Base-by-base conservation (phyloP, 345 rosid species). In the Tarenaya hassleriana region DNA sequence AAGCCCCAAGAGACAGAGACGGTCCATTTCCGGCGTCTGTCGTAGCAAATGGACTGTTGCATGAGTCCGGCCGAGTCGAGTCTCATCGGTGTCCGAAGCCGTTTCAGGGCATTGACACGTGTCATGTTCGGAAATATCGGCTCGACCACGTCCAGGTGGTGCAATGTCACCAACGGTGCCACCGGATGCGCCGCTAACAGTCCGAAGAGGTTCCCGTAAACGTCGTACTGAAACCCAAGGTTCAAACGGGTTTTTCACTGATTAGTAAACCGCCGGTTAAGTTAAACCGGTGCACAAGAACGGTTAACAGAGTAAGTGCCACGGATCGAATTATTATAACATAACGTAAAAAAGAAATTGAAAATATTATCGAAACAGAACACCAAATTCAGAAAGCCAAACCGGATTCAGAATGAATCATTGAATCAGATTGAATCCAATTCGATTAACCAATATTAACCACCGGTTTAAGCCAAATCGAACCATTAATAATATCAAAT, bases 31-130 rank as follows among this genome's bases (percentile, higher is more conserved):
- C 61, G 77, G 0, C 59, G 55, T 72, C 71, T 83, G 61, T 92
- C 88, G 13, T 92, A 88, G 75, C 98, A 84, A 58, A 92, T 88
- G 16, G 98, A 88, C 61, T 92, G 98, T 43, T 92, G 98, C 90
- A 92, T 81, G 37, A 92, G 71, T 16, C 84, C 90, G 0, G 94
- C 96, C 0, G 98, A 83, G 67, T 92, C 98, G 45, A 92, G 76
- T 70, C 68, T 81, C 60, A 70, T 79, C 0, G 98, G 94, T 43
- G 70, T 70, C 57, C 59, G 70, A 3, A 92, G 66, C 60, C 65
- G 79, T 56, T 73, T 58, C 10, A 92, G 80, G 35, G 96, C 88
- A 20, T 85, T 50, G 12, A 81, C 84, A 35, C 98, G 79, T 27
- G 94, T 81, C 49, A 70, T 63, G 16, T 92, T 79, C 3, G 98